These are phyloP conservation scores for Chlorella sp. DNA, from an alignment of 139 green algal genomes.

Conservation along the genomic window DNA sequence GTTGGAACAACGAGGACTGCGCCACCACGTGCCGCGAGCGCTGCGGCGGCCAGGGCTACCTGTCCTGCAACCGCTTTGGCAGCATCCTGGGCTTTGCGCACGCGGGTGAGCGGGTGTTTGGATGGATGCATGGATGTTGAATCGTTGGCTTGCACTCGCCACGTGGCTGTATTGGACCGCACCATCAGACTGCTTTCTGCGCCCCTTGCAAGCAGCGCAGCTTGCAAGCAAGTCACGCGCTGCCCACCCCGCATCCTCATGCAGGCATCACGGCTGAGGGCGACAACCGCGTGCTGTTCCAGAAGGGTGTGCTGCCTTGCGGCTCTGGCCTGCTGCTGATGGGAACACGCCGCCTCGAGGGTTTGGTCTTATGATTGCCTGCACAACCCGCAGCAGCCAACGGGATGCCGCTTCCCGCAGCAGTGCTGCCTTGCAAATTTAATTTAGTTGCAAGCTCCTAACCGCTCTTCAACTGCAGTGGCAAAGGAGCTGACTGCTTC, in stretches of 20 bases:
- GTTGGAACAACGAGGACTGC: slow-evolving; percentile 80
- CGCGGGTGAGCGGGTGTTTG: slow-evolving; percentile 49
- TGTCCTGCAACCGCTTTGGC: slow-evolving; percentile 90
- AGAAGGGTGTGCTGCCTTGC: slow-evolving; percentile 50
- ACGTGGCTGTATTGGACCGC: too few relatives aligned
- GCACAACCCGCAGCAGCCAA: too few relatives aligned
- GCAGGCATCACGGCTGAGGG: slow-evolving; percentile 91
- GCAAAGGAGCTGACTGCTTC: slow-evolving; percentile 61
- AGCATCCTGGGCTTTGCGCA: slow-evolving; percentile 89
- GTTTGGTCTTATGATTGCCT: too few relatives aligned
- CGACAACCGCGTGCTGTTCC: slow-evolving; percentile 90
- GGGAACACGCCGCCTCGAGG: too few relatives aligned
- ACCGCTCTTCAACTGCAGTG: slow-evolving; percentile 12
- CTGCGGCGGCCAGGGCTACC: slow-evolving; percentile 86
- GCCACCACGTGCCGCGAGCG: slow-evolving; percentile 67
- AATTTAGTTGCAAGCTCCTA: too few relatives aligned
- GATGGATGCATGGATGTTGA: not conserved
- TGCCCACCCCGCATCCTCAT: too few relatives aligned
- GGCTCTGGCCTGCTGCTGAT: not conserved
- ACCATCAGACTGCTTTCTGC: too few relatives aligned
- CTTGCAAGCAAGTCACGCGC: too few relatives aligned
- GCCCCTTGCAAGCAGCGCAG: too few relatives aligned
- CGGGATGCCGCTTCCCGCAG: too few relatives aligned
- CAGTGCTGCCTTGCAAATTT: too few relatives aligned
- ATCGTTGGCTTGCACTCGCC: too few relatives aligned